Conservation (phyloP, 495 filamentous ascomycete species). For the Copromyces sp. region DNA sequence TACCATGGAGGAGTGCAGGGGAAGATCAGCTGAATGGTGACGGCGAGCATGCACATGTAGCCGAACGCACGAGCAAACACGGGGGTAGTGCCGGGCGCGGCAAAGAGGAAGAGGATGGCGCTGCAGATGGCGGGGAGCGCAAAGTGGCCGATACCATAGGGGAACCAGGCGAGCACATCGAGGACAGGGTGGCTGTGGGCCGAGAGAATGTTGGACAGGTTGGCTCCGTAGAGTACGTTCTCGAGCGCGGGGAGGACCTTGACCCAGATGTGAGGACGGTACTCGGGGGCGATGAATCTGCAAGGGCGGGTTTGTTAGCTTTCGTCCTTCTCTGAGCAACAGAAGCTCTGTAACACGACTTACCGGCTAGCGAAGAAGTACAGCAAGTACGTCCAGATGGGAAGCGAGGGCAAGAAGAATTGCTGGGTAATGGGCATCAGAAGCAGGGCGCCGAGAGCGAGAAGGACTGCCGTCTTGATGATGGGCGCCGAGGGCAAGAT, state of each 20-base stretch:
- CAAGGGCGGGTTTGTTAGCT: background rate
- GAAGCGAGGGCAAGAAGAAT: conserved; percentile 80
- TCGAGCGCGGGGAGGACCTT: conserved; percentile 90
- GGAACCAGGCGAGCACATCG: conserved; percentile 84
- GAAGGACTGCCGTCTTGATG: conserved; percentile 56
- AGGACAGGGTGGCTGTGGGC: conserved; percentile 72
- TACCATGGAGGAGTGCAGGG: conserved; percentile 96
- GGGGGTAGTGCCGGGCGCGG: conserved; percentile 71
- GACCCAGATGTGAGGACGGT: conserved; percentile 86
- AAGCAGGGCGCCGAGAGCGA: conserved; percentile 58
- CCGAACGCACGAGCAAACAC: conserved; percentile 81
- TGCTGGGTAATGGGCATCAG: conserved; percentile 80
- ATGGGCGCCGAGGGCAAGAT: conserved; percentile 69
- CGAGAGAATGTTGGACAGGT: conserved; percentile 90
- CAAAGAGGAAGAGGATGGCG: conserved; percentile 71
- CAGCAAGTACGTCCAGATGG: conserved; percentile 72
- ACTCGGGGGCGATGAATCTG: conserved; percentile 70
- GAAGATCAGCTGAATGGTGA: conserved; percentile 76
- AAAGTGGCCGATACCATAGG: conserved; percentile 85
- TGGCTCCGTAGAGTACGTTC: conserved; percentile 92
- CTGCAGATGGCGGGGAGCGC: conserved; percentile 69
- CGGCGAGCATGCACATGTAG: conserved; percentile 81
- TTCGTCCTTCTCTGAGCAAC: background rate
- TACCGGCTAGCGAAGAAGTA: conserved; percentile 89
- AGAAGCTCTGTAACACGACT: conserved; percentile 25